phyloP scores from a whole-genome alignment of 2,329 filamentous ascomycete species.

The Aspergillus aculeatus region DNA sequence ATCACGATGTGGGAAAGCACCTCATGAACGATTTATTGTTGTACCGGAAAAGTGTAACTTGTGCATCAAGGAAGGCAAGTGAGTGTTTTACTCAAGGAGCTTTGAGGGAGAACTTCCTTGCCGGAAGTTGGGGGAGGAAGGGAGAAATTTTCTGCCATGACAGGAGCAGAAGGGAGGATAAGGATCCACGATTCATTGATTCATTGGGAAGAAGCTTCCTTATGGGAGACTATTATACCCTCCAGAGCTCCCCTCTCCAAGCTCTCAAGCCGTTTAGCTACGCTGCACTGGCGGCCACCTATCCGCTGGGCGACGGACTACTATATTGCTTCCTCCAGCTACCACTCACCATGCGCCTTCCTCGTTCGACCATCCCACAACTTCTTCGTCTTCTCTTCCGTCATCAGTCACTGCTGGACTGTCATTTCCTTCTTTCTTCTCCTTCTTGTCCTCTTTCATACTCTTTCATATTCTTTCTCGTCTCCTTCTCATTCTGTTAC shows the following conservation, averaged over 20 bases:
- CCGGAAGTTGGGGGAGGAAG: not conserved
- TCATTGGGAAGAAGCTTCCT: not conserved
- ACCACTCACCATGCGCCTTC: not conserved
- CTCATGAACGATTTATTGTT: slow-evolving; percentile 69
- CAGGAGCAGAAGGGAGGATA: no score
- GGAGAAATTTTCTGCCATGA: not conserved
- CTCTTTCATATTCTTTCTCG: no score
- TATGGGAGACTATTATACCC: not conserved
- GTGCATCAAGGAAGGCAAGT: slow-evolving; percentile 37
- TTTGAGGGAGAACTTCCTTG: not conserved
- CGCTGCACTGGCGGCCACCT: not conserved
- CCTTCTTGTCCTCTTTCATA: not conserved
- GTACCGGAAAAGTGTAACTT: slow-evolving; percentile 26
- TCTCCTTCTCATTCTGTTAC: no score
- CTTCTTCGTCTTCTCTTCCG: not conserved
- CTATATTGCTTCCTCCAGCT: not conserved
- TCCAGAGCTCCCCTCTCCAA: no score
- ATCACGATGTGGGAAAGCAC: slow-evolving; percentile 58
- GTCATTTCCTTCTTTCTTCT: not conserved
- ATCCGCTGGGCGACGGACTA: not conserved
- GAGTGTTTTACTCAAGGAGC: slow-evolving; percentile 1
- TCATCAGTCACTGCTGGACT: no score
- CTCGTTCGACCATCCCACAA: not conserved
- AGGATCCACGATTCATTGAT: no score
- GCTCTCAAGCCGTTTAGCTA: not conserved